Base-by-base conservation (phyloP, 192 early-diverging fungal genomes). In the Linnemannia elongata region DNA sequence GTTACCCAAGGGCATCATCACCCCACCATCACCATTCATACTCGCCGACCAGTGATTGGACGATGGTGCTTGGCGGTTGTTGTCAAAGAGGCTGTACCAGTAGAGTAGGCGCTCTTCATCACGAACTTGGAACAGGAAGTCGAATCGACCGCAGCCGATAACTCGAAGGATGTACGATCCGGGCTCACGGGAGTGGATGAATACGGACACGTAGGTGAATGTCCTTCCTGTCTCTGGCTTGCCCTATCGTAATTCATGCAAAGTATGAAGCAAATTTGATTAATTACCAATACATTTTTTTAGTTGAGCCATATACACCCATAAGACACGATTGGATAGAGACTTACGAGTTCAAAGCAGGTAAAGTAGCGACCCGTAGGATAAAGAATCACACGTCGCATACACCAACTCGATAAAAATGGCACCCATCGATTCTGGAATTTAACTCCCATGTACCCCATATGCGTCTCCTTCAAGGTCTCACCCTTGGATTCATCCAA, bases 321-420 rank as follows among this genome's bases (percentile, higher is more conserved):
- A 45, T 69, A 47, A n/a, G 10, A 68, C 9, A 35, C 6, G 66
- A 18, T 44, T 33, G 22, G 27, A 20, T 5, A 27, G 7, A 6
- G 49, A 55, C 85, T 74, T 75, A 87, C 85, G n/a, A 74, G 35
- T 41, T 87, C 85, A 88, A 90, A 89, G 42, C 81, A 82, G 10
- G 89, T 89, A 42, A 92, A 90, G 49, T 89, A 90, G 9, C 89
- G 82, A 0, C 86, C 82, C 54, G 78, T 70, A 15, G 91, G 91
- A 69, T 89, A 92, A 6, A 90, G 82, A 60, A 90, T 88, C 17
- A 92, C 76, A 42, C 89, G 87, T 35, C 80, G 69, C 91, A 92
- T 92, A 45, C 88, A 81, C 91, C 91, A 92, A 24, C 88, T 89
- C 17, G 91, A 47, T 10, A 90, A 74, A 71, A 88, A 92, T 10